phyloP scores from a whole-genome alignment of 139 green algal genomes.

The Chlamydomonas asymmetrica region DNA sequence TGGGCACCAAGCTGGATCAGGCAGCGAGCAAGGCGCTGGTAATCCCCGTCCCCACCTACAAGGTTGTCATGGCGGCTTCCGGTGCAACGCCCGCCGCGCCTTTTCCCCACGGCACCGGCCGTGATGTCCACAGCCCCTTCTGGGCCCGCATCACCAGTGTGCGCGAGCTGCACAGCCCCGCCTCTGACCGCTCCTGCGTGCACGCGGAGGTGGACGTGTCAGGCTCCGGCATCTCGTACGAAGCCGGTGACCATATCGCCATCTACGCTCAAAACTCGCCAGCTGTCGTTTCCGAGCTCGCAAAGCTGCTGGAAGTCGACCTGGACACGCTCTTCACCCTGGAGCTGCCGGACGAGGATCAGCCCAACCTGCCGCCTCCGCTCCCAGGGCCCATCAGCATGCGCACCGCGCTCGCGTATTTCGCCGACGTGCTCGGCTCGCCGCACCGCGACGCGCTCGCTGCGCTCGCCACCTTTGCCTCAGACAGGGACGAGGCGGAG shows the following conservation, averaged over 20 bases:
- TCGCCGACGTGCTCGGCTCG: conserved; percentile 79
- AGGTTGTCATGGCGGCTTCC: conserved; percentile 43
- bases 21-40: conserved; percentile 5
- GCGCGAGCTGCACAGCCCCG: conserved; percentile 81
- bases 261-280: conserved; percentile 80
- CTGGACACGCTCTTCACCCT: conserved; percentile 43
- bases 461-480: conserved; percentile 74
- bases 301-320: conserved; percentile 59
- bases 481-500: conserved; percentile 46
- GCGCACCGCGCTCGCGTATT: conserved; percentile 64
- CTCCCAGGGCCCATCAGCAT: conserved; percentile 74
- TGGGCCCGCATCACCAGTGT: conserved; percentile 56
- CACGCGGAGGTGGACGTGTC: conserved; percentile 91
- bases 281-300: conserved; percentile 66
- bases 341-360: not conserved
- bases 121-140: conserved; percentile 56
- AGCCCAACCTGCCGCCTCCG: conserved; percentile 40
- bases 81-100: conserved; percentile 10
- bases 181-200: conserved; percentile 84
- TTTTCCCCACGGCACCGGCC: conserved; percentile 35
- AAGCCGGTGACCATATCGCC: conserved; percentile 89
- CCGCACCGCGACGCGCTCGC: conserved; percentile 76
- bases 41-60: conserved; percentile 40
- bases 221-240: conserved; percentile 46
- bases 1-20: conserved; percentile 34